phyloP scores from a whole-genome alignment of 1,284 basidiomycete species.

The Porodaedalea pini region DNA sequence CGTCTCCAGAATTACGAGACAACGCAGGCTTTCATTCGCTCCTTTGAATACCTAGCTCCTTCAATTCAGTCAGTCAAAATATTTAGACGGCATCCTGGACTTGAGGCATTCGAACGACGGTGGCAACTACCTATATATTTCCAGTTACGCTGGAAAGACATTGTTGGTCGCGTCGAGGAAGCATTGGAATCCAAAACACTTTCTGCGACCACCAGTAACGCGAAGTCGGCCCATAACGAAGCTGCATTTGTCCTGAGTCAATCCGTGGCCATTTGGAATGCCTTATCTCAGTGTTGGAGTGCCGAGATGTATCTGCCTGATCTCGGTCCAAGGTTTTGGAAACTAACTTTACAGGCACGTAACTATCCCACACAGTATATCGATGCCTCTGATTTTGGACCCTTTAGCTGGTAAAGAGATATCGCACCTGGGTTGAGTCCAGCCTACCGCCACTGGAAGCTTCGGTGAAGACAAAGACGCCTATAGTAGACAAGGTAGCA shows the following conservation, averaged over 20 bases:
- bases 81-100: constrained; percentile 72
- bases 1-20: constrained; percentile 70
- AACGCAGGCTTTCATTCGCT: constrained; percentile 81
- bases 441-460: constrained; percentile 41
- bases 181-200: constrained; percentile 46
- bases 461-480: constrained; percentile 30
- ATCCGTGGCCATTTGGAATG: constrained; percentile 66
- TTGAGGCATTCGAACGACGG: constrained; percentile 70
- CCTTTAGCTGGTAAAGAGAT: constrained; percentile 70
- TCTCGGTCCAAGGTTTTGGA: constrained; percentile 82
- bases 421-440: constrained; percentile 67
- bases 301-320: constrained; percentile 81
- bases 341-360: constrained; percentile 75
- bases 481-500: constrained; percentile 36
- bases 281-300: constrained; percentile 80
- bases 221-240: neutral
- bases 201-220: constrained; percentile 33
- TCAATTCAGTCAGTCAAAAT: constrained; percentile 64
- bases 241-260: constrained; percentile 56
- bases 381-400: neutral
- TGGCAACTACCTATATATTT: constrained; percentile 98
- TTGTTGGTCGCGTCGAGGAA: constrained; percentile 74
- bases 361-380: constrained; percentile 15
- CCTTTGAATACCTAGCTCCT: constrained; percentile 80
- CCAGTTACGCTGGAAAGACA: constrained; percentile 96